Percentiles rank a stretch among this genome's conserved stretches.
Conservation (phyloP, 2,329 filamentous ascomycete species). For the Teratosphaeria gauchensis region DNA sequence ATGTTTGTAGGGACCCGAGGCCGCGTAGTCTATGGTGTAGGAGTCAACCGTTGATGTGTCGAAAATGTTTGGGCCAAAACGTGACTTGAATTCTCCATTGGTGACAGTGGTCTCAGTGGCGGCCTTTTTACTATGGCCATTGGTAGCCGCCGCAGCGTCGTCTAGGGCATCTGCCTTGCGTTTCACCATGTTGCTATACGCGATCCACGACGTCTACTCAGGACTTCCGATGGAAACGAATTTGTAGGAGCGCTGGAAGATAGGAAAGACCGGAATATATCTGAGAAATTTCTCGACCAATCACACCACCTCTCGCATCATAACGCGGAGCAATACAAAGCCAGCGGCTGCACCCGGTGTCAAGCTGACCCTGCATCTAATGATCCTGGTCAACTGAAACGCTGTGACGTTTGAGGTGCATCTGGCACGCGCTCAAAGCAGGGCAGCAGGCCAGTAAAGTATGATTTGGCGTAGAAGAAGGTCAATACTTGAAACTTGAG, state of each 20-base stretch:
- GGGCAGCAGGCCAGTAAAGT: background rate
- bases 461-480: background rate
- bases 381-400: background rate
- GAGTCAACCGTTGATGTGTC: conserved; percentile 46
- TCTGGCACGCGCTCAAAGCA: background rate
- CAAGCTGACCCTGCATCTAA: background rate
- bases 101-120: conserved; percentile 18
- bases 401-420: background rate
- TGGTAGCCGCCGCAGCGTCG: conserved; percentile 7
- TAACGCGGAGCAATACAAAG: background rate
- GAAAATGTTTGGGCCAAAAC: conserved; percentile 60
- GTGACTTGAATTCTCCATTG: conserved; percentile 35
- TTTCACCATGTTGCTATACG: conserved; percentile 25
- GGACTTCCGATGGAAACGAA: background rate
- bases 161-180: conserved; percentile 31
- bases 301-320: background rate
- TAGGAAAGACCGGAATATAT: background rate
- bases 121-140: conserved; percentile 33
- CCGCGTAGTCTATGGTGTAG: conserved; percentile 54
- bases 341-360: background rate
- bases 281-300: background rate
- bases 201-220: background rate
- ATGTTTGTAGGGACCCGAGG: conserved; percentile 73
- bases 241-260: background rate
- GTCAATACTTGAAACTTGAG: background rate